phyloP scores from a whole-genome alignment of 768 basidiomycete species.

The Mycena metata region DNA sequence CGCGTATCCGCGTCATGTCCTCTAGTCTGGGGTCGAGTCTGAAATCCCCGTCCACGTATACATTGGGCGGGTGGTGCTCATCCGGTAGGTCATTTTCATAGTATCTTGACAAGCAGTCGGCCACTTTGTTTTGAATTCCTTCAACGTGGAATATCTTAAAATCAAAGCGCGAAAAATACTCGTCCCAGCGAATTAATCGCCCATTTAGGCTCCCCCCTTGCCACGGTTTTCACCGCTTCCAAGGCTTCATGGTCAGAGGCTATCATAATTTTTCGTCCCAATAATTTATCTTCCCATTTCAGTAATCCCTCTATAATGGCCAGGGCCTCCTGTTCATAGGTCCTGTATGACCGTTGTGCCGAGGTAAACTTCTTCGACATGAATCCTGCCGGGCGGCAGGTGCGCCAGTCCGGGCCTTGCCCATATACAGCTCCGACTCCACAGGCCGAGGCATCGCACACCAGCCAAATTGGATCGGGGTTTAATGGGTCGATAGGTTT shows the following conservation, averaged over 20 bases:
- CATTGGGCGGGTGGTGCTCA: not conserved
- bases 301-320: not conserved
- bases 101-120: conserved; percentile 2
- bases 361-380: conserved; percentile 1
- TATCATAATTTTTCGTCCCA: not conserved
- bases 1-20: not conserved
- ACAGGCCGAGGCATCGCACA: not conserved
- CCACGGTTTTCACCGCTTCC: not conserved
- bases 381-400: conserved; percentile 5
- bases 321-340: conserved; percentile 8
- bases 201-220: not conserved
- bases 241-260: conserved; percentile 4
- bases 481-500: conserved; percentile 1
- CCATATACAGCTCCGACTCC: too few species aligned
- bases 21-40: not conserved
- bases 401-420: too few species aligned
- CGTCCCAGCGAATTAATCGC: not conserved
- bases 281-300: conserved; percentile 6
- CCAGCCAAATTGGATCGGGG: too few species aligned
- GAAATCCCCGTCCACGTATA: not conserved
- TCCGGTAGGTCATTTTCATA: not conserved
- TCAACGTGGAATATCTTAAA: not conserved
- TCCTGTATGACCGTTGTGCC: conserved; percentile 4
- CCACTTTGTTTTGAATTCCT: not conserved
- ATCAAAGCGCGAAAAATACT: conserved; percentile 12